Evolutionary conservation across 129 eudicot genomes (phyloP).

Genomic region (Flaveria sonorensis): DNA sequence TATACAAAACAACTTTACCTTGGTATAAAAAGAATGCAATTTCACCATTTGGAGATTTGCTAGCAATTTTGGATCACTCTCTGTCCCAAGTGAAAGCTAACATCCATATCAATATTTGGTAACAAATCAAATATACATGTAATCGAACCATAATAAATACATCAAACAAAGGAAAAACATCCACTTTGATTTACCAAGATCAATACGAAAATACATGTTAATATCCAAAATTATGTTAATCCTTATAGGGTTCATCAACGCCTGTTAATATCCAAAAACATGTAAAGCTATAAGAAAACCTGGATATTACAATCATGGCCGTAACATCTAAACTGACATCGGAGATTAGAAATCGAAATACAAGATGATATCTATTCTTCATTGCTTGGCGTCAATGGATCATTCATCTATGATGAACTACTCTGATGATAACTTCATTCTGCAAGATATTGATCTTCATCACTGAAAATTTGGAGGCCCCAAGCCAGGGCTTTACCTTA

Average conservation of each 20-base stretch:
- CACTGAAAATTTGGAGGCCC: too few relatives aligned
- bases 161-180: constrained; percentile 1
- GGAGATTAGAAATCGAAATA: too few relatives aligned
- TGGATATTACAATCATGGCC: too few relatives aligned
- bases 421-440: too few relatives aligned
- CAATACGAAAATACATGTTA: neutral
- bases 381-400: too few relatives aligned
- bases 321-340: too few relatives aligned
- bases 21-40: constrained; percentile 84
- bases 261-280: constrained; percentile 35
- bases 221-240: constrained; percentile 2
- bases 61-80: constrained; percentile 91
- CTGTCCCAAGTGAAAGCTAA: too few relatives aligned
- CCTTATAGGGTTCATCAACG: constrained; percentile 90
- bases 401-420: too few relatives aligned
- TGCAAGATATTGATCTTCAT: too few relatives aligned
- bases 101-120: constrained; percentile 87
- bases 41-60: constrained; percentile 95
- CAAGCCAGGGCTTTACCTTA: too few relatives aligned
- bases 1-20: constrained; percentile 44
- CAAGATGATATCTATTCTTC: too few relatives aligned
- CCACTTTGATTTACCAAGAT: neutral
- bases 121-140: constrained; percentile 91
- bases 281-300: too few relatives aligned
- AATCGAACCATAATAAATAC: constrained; percentile 7